Evolutionary conservation across 1,284 basidiomycete genomes (phyloP), one percentile per base, ranked within the genome.

Genomic region (Ceratobasidium theobromae): DNA sequence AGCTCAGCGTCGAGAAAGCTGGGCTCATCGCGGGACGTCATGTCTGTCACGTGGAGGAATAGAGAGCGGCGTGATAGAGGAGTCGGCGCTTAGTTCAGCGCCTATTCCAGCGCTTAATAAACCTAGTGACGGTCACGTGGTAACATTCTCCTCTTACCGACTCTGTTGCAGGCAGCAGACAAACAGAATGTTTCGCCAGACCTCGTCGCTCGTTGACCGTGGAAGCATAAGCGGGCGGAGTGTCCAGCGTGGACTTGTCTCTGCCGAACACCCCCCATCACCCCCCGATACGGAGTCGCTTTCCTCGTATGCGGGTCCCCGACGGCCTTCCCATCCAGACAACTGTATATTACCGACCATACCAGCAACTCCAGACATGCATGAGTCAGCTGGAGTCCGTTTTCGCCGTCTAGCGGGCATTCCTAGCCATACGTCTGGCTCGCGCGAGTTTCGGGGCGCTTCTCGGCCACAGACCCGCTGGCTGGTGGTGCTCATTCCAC

Each of bases 401-500:
- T 49, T 48, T 41, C 58, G 58, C 33, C 46, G 58, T 5, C 33
- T 62, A 23, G 58, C 58, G 12, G 54, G 53, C 16, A 53, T 55
- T 21, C 54, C 54, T n/a, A 18, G 46, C 1, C 14, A 18, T 18
- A 45, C 49, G 33, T 62, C 58, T 52, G 32, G 32, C 23, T 51
- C 58, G 8, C 54, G 54, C 23, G 54, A 57, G 18, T 57, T 57
- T 33, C 32, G 58, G 5, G 58, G 58, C 12, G 48, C 43, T 5
- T 62, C 58, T 18, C 18, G 58, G 18, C 58, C 58, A 11, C 58
- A 62, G 32, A 62, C 58, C 5, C 58, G 81, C 70, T 83, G 83
- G 75, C 80, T 91, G 51, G 78, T 91, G 18, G 81, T 90, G 54
- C 83, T 90, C 28, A 76, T 87, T 51, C 89, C 89, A 43, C 86